Base-by-base conservation (phyloP, 768 basidiomycete species). In the Rhizopogon rudus region DNA sequence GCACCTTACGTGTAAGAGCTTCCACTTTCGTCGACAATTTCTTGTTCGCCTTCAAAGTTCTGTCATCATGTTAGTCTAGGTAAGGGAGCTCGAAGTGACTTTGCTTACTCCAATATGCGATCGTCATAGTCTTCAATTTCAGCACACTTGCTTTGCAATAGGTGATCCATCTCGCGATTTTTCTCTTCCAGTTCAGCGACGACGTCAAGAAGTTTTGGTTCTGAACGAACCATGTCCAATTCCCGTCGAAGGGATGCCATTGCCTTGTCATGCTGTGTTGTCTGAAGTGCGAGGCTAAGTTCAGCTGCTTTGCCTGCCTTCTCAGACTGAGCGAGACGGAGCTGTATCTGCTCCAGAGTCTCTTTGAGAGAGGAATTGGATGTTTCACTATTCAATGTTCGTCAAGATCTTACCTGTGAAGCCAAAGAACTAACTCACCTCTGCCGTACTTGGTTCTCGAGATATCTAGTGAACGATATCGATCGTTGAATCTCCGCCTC, bases 41-140 rank as follows among this genome's bases (percentile, higher is more conserved):
- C 75, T 90, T 91, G 72, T 88, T 91, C 59, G 86, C 84, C 68
- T 90, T 91, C 58, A 88, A 66, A 67, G 88, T 81, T 61, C 90
- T 92, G 61, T 20, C 14, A 54, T 58, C 51, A 60, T 25, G 46
- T 52, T 45, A 54, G 39, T 14, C 9, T 53, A 42, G 44, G 41
- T 39, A 42, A 51, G 28, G 61, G 48, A 50, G 48, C 16, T 22
- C 8, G n/a, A 43, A 28, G 40, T 9, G 29, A 59, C 58, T 16
- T 33, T 14, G 76, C 86, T 61, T 70, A 92, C 90, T 86, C 87
- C 57, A 92, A 81, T 51, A 84, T 81, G 37, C 81, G 81, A 64
- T 93, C 91, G 61, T 93, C 90, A 54, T 92, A 88, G 61, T 87
- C 88, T 64, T 92, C 90, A 54, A 92, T 89, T 71, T 92, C 90